These are phyloP conservation scores for Triangularia verruculosa DNA, from an alignment of 2,329 filamentous ascomycete genomes.

Conservation along the genomic window DNA sequence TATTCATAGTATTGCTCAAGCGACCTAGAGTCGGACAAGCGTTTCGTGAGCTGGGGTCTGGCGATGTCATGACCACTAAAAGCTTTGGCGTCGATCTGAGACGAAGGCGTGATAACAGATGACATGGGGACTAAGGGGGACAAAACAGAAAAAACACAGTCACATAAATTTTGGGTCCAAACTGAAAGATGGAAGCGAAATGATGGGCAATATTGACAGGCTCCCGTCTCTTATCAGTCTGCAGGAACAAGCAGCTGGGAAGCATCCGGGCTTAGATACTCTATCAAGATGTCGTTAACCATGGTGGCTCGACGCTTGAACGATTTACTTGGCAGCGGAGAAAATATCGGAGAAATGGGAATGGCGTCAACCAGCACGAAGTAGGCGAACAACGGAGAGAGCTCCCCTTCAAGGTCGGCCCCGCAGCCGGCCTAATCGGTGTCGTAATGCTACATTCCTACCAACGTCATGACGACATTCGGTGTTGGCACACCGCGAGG, in stretches of 20 bases:
- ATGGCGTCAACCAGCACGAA: slow-evolving; percentile 19
- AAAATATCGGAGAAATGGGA: slow-evolving; percentile 27
- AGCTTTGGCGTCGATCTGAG: slow-evolving; percentile 19
- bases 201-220: neutral
- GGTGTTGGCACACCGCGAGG: neutral
- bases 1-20: slow-evolving; percentile 40
- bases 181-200: neutral
- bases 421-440: slow-evolving; percentile 2
- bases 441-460: neutral
- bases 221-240: neutral
- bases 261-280: neutral
- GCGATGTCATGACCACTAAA: slow-evolving; percentile 30
- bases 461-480: neutral
- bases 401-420: slow-evolving; percentile 10
- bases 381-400: slow-evolving; percentile 20
- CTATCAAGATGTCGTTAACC: neutral
- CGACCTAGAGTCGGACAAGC: slow-evolving; percentile 40
- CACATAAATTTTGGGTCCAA: neutral
- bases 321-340: slow-evolving; percentile 29
- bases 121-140: slow-evolving; percentile 33
- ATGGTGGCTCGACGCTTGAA: neutral
- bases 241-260: neutral
- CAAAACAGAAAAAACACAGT: neutral
- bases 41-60: slow-evolving; percentile 21
- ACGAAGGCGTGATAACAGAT: slow-evolving; percentile 27